These are phyloP conservation scores for Flaveria robusta DNA, from an alignment of 129 eudicot genomes.

Conservation along the genomic window DNA sequence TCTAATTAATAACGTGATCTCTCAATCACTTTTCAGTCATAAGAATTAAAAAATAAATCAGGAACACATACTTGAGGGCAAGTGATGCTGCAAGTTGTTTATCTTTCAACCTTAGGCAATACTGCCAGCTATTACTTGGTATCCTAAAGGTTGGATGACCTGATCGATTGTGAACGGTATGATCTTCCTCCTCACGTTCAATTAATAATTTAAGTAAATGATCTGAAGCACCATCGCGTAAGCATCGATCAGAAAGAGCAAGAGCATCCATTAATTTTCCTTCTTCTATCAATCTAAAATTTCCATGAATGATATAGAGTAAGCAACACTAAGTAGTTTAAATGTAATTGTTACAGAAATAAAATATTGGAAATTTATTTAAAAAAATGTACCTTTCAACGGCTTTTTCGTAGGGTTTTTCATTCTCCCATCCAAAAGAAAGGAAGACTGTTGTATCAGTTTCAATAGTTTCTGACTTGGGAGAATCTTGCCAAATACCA, in stretches of 20 bases:
- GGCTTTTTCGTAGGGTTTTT: constrained; percentile 89
- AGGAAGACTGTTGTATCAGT: constrained; percentile 66
- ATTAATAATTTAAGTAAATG: constrained; percentile 76
- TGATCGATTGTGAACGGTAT: constrained; percentile 40
- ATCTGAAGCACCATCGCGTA: constrained; percentile 92
- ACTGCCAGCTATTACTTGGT: constrained; percentile 92
- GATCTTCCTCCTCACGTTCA: constrained; percentile 69
- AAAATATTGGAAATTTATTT: not conserved
- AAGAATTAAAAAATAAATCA: not conserved
- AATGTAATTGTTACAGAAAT: not conserved
- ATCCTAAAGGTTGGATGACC: constrained; percentile 40
- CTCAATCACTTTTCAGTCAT: not conserved
- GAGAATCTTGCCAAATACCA: constrained; percentile 57
- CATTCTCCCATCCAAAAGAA: constrained; percentile 97
- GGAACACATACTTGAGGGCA: constrained; percentile 66
- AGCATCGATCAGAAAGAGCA: constrained; percentile 95
- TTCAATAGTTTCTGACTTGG: constrained; percentile 57
- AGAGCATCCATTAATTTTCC: constrained; percentile 96
- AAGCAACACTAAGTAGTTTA: constrained; percentile 19
- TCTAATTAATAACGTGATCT: not conserved
- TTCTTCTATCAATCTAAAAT: constrained; percentile 76
- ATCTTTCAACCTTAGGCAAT: constrained; percentile 85
- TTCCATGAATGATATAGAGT: constrained; percentile 14
- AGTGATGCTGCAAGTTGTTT: constrained; percentile 89
- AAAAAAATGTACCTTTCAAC: constrained; percentile 60